Percentiles rank a stretch among this genome's conserved stretches.
phyloP scores from a whole-genome alignment of 768 basidiomycete species.

The Boletus pseudopeckii region DNA sequence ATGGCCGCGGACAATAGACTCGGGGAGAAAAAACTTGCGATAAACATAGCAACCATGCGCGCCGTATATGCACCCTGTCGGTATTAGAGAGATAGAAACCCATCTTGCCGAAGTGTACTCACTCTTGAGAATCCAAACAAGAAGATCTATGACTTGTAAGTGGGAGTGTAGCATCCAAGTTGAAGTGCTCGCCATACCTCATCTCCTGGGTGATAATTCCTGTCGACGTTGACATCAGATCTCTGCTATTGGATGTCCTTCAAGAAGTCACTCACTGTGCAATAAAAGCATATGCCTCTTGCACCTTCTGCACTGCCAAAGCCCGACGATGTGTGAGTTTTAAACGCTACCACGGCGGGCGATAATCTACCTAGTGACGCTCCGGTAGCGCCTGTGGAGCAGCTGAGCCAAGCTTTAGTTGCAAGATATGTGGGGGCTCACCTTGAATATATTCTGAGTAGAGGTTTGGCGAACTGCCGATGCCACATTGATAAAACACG shows the following conservation, averaged over 20 bases:
- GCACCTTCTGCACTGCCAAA: conserved; percentile 60
- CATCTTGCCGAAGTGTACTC: conserved; percentile 12
- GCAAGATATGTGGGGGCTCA: conserved; percentile 18
- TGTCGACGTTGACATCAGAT: conserved; percentile 24
- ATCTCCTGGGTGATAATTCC: conserved; percentile 70
- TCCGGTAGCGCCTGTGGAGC: conserved; percentile 55
- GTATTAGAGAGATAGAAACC: conserved; percentile 2
- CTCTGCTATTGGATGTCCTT: not conserved
- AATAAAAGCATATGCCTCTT: conserved; percentile 79
- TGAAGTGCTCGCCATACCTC: conserved; percentile 42
- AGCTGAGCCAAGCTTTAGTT: conserved; percentile 6
- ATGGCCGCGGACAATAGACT: not conserved
- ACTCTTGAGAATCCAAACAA: conserved; percentile 77
- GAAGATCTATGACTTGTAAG: conserved; percentile 51
- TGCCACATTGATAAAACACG: conserved; percentile 62
- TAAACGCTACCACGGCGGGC: not conserved
- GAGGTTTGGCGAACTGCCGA: conserved; percentile 54
- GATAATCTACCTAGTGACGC: conserved; percentile 49
- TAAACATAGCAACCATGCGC: conserved; percentile 69
- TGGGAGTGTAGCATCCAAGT: not conserved
- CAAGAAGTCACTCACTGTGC: conserved; percentile 53
- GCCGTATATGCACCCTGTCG: conserved; percentile 71
- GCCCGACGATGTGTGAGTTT: conserved; percentile 3
- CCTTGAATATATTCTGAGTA: conserved; percentile 64
- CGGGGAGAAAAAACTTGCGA: conserved; percentile 4